Percentiles rank a stretch among this genome's conserved stretches.
Evolutionary conservation across 345 rosid species (phyloP).

Genomic region (Linum trigynum): DNA sequence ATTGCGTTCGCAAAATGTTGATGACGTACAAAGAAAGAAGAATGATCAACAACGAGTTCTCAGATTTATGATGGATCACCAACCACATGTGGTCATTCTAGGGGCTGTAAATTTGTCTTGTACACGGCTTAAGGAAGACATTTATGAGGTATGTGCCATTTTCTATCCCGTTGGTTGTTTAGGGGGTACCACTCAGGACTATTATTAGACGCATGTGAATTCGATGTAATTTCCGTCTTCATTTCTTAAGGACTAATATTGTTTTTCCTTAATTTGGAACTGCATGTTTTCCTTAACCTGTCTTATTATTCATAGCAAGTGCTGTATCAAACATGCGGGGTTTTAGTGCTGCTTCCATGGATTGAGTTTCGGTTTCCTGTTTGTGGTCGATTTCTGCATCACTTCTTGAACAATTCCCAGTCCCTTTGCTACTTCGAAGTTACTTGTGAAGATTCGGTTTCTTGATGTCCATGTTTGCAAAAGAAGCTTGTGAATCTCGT

Average conservation of each 20-base stretch:
- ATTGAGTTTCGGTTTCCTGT: no score
- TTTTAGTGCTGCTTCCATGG: no score
- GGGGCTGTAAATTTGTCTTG: constrained; percentile 93
- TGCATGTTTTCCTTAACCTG: no score
- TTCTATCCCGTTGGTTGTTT: no score
- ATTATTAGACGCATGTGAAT: no score
- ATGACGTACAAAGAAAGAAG: constrained; percentile 85
- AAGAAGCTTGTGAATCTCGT: not conserved
- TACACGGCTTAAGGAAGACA: constrained; percentile 75
- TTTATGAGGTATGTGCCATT: constrained; percentile 58
- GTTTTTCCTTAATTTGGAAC: no score
- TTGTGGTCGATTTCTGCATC: no score
- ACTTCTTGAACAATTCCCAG: not conserved
- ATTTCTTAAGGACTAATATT: no score
- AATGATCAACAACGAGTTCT: constrained; percentile 81
- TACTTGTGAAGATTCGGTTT: not conserved
- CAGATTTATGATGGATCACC: constrained; percentile 93
- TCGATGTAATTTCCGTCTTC: no score
- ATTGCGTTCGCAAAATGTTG: constrained; percentile 69
- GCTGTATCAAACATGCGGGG: no score
- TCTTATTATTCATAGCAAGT: no score
- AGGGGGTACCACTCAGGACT: no score
- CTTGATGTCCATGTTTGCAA: not conserved
- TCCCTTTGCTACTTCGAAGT: not conserved
- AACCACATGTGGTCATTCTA: constrained; percentile 87